Conservation (phyloP, 371 early-diverging fungal genomes). For the Paraphysoderma sedebokerense region DNA sequence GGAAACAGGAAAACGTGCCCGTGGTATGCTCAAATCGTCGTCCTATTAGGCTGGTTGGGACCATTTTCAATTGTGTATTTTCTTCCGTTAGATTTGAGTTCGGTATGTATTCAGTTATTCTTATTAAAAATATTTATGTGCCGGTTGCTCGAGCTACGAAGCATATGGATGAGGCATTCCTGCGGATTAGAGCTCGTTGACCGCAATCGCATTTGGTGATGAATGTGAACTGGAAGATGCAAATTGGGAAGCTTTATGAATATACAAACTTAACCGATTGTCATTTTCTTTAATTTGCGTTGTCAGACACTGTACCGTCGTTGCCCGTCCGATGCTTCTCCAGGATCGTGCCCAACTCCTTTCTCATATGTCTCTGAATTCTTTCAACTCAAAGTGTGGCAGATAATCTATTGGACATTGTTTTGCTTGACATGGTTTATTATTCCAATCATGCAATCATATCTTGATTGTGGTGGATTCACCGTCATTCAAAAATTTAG, state of each 20-base stretch:
- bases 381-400: conserved; percentile 64
- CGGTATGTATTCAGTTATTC: conserved; percentile 31
- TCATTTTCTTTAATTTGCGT: no score
- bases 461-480: conserved; percentile 72
- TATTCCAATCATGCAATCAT: conserved; percentile 70
- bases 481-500: conserved; percentile 35
- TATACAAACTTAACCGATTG: no score
- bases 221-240: no score
- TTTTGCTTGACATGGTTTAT: conserved; percentile 75
- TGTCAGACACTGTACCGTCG: conserved; percentile 49
- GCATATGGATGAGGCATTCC: no score
- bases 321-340: conserved; percentile 14
- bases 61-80: conserved; percentile 78
- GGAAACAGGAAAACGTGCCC: conserved; percentile 9
- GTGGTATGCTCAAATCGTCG: conserved; percentile 19
- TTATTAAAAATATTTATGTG: conserved; percentile 1
- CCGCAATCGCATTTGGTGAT: no score
- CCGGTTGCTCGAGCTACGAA: no score
- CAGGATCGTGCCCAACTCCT: conserved; percentile 42
- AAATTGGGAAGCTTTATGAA: no score
- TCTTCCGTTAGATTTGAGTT: conserved; percentile 75
- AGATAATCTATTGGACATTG: conserved; percentile 74
- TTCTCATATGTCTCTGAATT: conserved; percentile 46
- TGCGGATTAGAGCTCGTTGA: no score
- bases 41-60: conserved; percentile 55